Evolutionary conservation across 176 grass and related monocot species (phyloP).

Genomic region (Triticum monococcum): DNA sequence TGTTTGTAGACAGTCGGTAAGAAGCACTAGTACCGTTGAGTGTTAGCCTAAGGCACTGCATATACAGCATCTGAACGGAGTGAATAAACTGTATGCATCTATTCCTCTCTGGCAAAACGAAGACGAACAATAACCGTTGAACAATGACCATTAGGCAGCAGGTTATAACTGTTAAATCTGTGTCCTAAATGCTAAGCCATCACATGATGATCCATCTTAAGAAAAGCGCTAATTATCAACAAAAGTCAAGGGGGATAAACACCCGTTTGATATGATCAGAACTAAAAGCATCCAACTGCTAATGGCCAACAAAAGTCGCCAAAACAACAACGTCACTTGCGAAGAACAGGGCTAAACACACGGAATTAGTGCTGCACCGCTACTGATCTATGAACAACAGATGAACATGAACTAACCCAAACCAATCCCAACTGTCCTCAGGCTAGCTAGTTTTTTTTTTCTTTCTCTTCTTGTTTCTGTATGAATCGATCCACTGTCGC

Average conservation of each 20-base stretch:
- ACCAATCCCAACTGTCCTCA: slow-evolving; percentile 9
- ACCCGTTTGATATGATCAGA: not conserved
- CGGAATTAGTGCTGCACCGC: not conserved
- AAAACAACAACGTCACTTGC: not conserved
- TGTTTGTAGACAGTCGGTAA: too few species aligned
- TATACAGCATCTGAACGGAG: too few species aligned
- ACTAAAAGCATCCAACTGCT: slow-evolving; percentile 17
- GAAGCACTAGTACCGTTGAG: too few species aligned
- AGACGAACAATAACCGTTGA: too few species aligned
- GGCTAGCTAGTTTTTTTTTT: not conserved
- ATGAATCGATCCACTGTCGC: not conserved
- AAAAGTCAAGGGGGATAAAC: not conserved
- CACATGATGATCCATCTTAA: too few species aligned
- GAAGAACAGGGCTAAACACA: slow-evolving; percentile 23
- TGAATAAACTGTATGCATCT: too few species aligned
- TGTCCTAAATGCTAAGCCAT: too few species aligned
- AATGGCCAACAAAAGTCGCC: not conserved
- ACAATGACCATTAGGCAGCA: too few species aligned
- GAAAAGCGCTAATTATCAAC: too few species aligned
- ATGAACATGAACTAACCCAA: not conserved
- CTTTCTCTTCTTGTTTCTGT: slow-evolving; percentile 9
- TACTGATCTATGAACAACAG: not conserved
- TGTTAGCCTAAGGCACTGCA: too few species aligned
- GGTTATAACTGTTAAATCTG: too few species aligned
- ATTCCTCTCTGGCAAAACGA: too few species aligned